Base-by-base conservation (phyloP, 805 yeast species). In the Suhomyces xylopsoci region DNA sequence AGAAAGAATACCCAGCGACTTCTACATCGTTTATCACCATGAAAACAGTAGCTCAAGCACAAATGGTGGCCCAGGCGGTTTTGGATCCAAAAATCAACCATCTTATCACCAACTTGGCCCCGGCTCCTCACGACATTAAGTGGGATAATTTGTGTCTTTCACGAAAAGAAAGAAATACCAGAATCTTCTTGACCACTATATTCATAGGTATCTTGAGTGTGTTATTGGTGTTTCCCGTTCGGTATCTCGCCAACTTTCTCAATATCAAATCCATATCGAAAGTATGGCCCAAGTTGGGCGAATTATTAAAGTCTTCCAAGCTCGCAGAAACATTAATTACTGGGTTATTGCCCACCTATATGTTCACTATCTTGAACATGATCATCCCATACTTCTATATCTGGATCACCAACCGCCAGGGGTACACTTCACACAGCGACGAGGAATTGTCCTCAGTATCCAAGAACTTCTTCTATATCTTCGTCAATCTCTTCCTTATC, bases 11-110 rank as follows among this genome's bases (percentile, higher is more conserved):
- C 62, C 83, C 89, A 0, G 87, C 97, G 0, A 89, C 96, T 0
- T 90, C 96, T 26, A 87, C 93, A 0, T 97, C 98, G 0, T 93
- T 93, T 68, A 83, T 93, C 7, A 94, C 98, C 0, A 88, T 93
- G 97, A 93, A 89, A 58, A 81, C 94, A 0, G 97, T 91, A 3
- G 96, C 97, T 0, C 85, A 91, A 58, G 97, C 98, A 2, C 99
- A 93, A 67, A 87, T 91, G 89, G 86, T 94, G 26, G 97, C 97
- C 0, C 99, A 94, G 67, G 94, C 97, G 0, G 92, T 93, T 0
- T 68, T 94, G 53, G 97, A 92, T 64, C 97, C 97, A 0, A 81
- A 88, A 52, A 90, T 94, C 7, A 86, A 88, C 64, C 88, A 84
- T 53, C 73, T 94, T 50, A 88, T 92, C 34, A 88, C 97, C 3